These are phyloP conservation scores for Pseudisothecium myosuroides DNA, from an alignment of 225 moss, liverwort and hornwort species.

Conservation along the genomic window DNA sequence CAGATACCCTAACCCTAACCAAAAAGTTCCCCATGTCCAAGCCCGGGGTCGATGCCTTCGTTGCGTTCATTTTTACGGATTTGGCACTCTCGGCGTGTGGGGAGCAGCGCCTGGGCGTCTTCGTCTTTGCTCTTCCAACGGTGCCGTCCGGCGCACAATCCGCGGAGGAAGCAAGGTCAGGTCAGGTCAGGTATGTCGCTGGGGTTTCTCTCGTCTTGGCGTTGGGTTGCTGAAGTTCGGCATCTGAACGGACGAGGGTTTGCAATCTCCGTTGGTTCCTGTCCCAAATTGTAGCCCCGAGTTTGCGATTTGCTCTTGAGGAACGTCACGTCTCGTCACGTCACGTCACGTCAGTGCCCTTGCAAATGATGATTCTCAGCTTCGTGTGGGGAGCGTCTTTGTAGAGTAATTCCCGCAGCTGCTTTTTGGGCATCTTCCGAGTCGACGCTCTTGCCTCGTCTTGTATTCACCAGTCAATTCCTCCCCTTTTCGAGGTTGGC, in stretches of 20 bases:
- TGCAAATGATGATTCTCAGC: not conserved
- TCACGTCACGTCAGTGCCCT: not conserved
- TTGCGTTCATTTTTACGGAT: not conserved
- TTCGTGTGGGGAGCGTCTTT: not conserved
- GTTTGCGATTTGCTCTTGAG: not conserved
- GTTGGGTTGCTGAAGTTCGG: not conserved
- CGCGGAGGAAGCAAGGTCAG: not conserved
- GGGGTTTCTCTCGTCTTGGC: not conserved
- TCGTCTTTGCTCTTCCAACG: not conserved
- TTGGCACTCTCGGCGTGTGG: not conserved
- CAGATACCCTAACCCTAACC: constrained; percentile 31
- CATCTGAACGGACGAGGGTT: not conserved
- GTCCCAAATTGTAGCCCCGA: not conserved
- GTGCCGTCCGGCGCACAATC: not conserved
- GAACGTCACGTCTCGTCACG: not conserved
- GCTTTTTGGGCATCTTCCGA: not conserved
- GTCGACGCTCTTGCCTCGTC: not conserved
- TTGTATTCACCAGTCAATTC: not conserved
- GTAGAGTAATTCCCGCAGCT: not conserved
- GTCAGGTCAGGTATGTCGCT: not conserved
- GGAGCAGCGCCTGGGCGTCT: not conserved
- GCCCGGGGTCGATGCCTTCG: not conserved
- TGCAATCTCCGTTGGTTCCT: not conserved
- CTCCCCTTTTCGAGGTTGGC: not conserved
- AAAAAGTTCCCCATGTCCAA: not conserved